These are phyloP conservation scores for Diospyros lotus DNA, from an alignment of 148 eudicot genomes.

Conservation along the genomic window DNA sequence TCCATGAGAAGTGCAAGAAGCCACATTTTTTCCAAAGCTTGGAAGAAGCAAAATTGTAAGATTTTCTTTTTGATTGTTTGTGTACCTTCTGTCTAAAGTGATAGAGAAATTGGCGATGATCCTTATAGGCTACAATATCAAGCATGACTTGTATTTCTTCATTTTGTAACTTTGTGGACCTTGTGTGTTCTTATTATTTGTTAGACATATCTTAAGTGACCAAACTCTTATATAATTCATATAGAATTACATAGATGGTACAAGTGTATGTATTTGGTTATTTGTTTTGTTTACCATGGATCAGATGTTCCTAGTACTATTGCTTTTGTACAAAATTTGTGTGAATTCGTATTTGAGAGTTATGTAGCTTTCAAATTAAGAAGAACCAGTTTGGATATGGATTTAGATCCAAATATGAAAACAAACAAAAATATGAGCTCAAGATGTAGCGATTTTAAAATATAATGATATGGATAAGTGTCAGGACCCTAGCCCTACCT, in stretches of 20 bases:
- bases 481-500: too few relatives aligned
- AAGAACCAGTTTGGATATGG: too few relatives aligned
- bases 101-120: too few relatives aligned
- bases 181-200: neutral
- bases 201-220: neutral
- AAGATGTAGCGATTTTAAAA: too few relatives aligned
- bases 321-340: neutral
- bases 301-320: too few relatives aligned
- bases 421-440: too few relatives aligned
- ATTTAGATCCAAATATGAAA: too few relatives aligned
- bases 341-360: neutral
- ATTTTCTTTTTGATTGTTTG: neutral
- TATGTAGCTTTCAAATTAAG: neutral
- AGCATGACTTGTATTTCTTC: neutral
- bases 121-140: neutral
- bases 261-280: neutral
- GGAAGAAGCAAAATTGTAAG: slow-evolving; percentile 91
- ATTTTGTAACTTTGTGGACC: neutral
- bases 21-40: slow-evolving; percentile 64
- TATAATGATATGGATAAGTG: too few relatives aligned
- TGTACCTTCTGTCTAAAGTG: too few relatives aligned
- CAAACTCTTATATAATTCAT: neutral
- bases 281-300: neutral
- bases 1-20: slow-evolving; percentile 80
- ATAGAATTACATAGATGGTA: neutral